Conservation (phyloP, 2,329 filamentous ascomycete species). For the Dactylellina cionopaga region DNA sequence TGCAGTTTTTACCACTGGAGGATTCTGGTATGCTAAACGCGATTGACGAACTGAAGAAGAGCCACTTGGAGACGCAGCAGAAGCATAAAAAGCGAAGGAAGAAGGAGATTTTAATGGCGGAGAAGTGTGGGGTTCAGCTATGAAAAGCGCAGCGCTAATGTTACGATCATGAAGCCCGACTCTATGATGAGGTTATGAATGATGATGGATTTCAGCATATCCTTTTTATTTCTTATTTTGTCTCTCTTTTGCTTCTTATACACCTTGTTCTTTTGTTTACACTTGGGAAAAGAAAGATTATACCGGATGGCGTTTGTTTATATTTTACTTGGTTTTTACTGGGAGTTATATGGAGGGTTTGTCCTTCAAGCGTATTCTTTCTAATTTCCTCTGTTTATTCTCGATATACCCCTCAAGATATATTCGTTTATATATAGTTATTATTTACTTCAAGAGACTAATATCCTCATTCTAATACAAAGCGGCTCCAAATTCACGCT, state of each 20-base stretch:
- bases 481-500: too few relatives aligned
- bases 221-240: slow-evolving; percentile 4
- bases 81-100: slow-evolving; percentile 50
- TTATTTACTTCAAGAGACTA: neutral
- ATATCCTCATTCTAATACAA: neutral
- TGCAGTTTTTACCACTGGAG: slow-evolving; percentile 47
- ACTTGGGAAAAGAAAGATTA: slow-evolving; percentile 12
- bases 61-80: slow-evolving; percentile 46
- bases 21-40: slow-evolving; percentile 49
- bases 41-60: slow-evolving; percentile 48
- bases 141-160: too few relatives aligned
- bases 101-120: slow-evolving; percentile 46
- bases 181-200: slow-evolving; percentile 18
- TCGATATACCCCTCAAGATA: too few relatives aligned
- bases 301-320: slow-evolving; percentile 22
- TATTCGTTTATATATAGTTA: neutral
- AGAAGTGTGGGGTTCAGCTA: slow-evolving; percentile 43
- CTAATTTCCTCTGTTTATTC: too few relatives aligned
- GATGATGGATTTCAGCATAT: slow-evolving; percentile 13
- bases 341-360: too few relatives aligned
- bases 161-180: neutral
- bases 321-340: too few relatives aligned
- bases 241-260: neutral
- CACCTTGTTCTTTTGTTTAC: neutral
- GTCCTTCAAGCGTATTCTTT: too few relatives aligned